Conservation (phyloP, 2,329 filamentous ascomycete genomes). For the Phialophora macrospora region DNA sequence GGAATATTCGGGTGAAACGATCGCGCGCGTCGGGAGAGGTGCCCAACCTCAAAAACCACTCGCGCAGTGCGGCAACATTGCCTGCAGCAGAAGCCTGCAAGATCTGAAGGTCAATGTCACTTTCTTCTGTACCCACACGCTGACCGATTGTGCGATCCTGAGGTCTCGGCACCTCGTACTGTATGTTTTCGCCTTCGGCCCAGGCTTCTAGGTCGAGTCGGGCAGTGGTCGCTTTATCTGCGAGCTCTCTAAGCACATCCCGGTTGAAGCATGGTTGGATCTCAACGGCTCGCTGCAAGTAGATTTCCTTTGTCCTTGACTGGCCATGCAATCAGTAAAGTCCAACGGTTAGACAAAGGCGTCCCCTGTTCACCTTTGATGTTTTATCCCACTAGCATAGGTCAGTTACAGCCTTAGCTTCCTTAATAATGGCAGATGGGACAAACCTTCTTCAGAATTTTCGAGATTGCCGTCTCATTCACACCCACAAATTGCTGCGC, state of each 20-base stretch:
- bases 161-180: slow-evolving; percentile 65
- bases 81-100: slow-evolving; percentile 84
- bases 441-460: slow-evolving; percentile 90
- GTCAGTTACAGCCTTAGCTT: slow-evolving; percentile 39
- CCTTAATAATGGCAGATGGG: slow-evolving; percentile 26
- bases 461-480: slow-evolving; percentile 96
- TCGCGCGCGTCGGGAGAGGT: slow-evolving; percentile 68
- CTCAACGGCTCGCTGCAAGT: slow-evolving; percentile 92
- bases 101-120: slow-evolving; percentile 85
- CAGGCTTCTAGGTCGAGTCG: slow-evolving; percentile 92
- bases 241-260: slow-evolving; percentile 93
- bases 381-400: slow-evolving; percentile 87
- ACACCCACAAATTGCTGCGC: slow-evolving; percentile 91
- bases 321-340: slow-evolving; percentile 47
- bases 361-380: slow-evolving; percentile 70
- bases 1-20: slow-evolving; percentile 84
- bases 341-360: slow-evolving; percentile 24
- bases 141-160: slow-evolving; percentile 48
- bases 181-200: slow-evolving; percentile 94
- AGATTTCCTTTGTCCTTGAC: slow-evolving; percentile 96
- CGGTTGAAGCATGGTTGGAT: slow-evolving; percentile 98
- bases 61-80: slow-evolving; percentile 75
- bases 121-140: slow-evolving; percentile 73
- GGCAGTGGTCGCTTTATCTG: slow-evolving; percentile 95
- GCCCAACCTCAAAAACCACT: slow-evolving; percentile 75